A percentile compares a stretch with the other conserved stretches of the same genome.
phyloP scores from a whole-genome alignment of 306 rosid genomes.

The Cicer arietinum region DNA sequence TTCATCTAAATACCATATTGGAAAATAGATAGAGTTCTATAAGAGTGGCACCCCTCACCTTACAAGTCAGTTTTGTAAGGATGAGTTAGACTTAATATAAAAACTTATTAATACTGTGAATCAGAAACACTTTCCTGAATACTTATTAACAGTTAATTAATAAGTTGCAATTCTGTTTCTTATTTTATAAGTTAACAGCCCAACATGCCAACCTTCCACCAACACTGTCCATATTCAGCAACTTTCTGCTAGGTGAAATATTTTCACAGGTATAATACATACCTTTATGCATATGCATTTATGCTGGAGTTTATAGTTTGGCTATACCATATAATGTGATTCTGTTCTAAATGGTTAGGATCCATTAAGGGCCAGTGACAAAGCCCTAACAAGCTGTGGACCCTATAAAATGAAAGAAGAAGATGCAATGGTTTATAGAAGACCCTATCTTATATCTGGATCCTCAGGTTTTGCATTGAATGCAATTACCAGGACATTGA shows the following conservation, averaged over 20 bases:
- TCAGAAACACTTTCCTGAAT: neutral
- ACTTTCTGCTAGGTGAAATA: slow-evolving; percentile 90
- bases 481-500: slow-evolving; percentile 87
- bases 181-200: slow-evolving; percentile 48
- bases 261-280: slow-evolving; percentile 74
- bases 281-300: neutral
- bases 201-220: slow-evolving; percentile 83
- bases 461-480: slow-evolving; percentile 90
- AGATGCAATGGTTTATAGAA: slow-evolving; percentile 93
- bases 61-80: no score
- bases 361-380: slow-evolving; percentile 95
- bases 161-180: slow-evolving; percentile 43
- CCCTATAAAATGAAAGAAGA: slow-evolving; percentile 92
- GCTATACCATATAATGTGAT: slow-evolving; percentile 10
- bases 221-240: slow-evolving; percentile 87
- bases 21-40: no score
- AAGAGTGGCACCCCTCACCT: no score
- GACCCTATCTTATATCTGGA: slow-evolving; percentile 91
- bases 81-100: no score
- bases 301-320: neutral
- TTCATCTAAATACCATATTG: neutral
- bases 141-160: slow-evolving; percentile 27
- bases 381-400: slow-evolving; percentile 79
- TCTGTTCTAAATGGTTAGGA: slow-evolving; percentile 56
- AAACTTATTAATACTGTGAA: neutral